Percentiles rank a stretch among this genome's conserved stretches.
These are phyloP conservation scores for Vitis vinifera DNA, from an alignment of 164 flowering plant genomes.

Conservation along the genomic window ASM3070453v1 NC_081817.1:29759001-29759500, in stretches of 20 bases:
- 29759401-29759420: no score
- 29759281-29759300: background rate
- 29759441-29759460: no score
- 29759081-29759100: background rate
- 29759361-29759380: no score
- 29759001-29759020: conserved; percentile 95
- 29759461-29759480: no score
- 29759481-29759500: no score
- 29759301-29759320: background rate
- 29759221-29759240: conserved; percentile 68
- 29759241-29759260: conserved; percentile 92
- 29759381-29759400: no score
- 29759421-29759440: no score
- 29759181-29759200: conserved; percentile 93
- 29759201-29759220: conserved; percentile 72
- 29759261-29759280: conserved; percentile 8
- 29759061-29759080: conserved; percentile 14
- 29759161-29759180: conserved; percentile 9
- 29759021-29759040: conserved; percentile 92
- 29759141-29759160: no score
- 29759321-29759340: no score
- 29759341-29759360: no score
- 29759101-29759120: background rate
- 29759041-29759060: conserved; percentile 67
- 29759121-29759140: no score